Evolutionary conservation across 805 yeast species (phyloP), one percentile per base, ranked within the genome.

Genomic region (Tetrapisispora arboricola): DNA sequence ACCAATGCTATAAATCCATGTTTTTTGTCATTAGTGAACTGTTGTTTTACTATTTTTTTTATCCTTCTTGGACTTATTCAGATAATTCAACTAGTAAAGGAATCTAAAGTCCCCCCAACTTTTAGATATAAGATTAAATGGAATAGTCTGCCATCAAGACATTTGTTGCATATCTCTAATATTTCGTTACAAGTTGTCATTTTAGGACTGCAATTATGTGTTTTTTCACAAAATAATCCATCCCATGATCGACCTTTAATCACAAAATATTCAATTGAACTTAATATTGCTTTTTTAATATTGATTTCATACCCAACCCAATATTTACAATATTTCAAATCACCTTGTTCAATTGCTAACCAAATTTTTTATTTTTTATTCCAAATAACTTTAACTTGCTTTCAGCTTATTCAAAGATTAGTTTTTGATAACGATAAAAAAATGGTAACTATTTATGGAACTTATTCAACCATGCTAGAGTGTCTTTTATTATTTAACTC

Each of bases 1-100:
- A 50, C 54, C 5, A 54, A 68, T 51, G 58, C 60, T 10, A 44
- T 69, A 25, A 49, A 54, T 21, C 67, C 71, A 13, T 58, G 65
- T 37, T 60, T 60, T 40, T 27, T 60, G 6, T 50, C 63, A 3
- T 18, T 50, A 6, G 45, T 51, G 1, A 49, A 47, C 9, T 30
- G 43, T 1, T 28, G 39, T 6, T 40, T 44, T 11, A 49, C 52
- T 2, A 26, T 39, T 4, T 36, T 49, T 20, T 57, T 58, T 29
- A 35, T 42, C 6, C n/a, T 51, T 2, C 29, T 54, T 11, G 62
- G 63, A 7, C 21, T 41, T 17, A 19, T 49, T 18, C 63, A 59
- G 40, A 38, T 59, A 11, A 2, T 34, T n/a, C 28, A 40, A 18
- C 38, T 59, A 17, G 25, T 36, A 10, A 31, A 28, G n/a, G 51